Evolutionary conservation across 2,329 filamentous ascomycete genomes (phyloP), one percentile per base, ranked within the genome.

Genomic region (Cyclaneusma minus): DNA sequence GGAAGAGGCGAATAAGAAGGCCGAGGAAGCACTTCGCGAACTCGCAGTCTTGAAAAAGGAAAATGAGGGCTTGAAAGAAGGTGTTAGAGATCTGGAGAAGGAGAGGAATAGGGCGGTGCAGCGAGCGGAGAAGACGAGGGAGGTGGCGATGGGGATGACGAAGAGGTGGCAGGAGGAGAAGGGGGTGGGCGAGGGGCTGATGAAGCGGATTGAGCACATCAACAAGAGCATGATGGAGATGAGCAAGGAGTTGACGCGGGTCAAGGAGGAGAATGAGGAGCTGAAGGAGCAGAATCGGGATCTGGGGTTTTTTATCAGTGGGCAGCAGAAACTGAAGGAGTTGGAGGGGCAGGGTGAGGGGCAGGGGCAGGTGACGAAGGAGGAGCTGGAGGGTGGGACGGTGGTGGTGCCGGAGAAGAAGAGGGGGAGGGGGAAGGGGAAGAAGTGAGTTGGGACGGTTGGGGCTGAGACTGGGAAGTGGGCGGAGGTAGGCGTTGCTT

Each of bases 221-320:
- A 70, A 76, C 33, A 57, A 58, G 21, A 72, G 81, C 39, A 54
- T 74, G 6, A 61, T 64, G 30, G 56, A 37, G 12, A 50, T 82
- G 11, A 59, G 64, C 21, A 59, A 58, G 32, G 63, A 76, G 45
- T 50, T 74, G 2, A 58, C 59, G 14, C 59, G 58, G 21, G 51
- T 79, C 4, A 66, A 65, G 39, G 45, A 40, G 9, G 69, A 83
- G 49, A 77, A 80, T 37, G 62, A 57, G 20, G 83, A 92, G 38
- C 53, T 93, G 22, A 69, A 73, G 37, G 84, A 92, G 48, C 78
- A 84, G 62, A 92, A 93, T 45, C 67, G 79, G 9, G 87, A 94
- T 47, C 48, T 94, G 46, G 73, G 64, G 26, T 85, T 92, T 63
- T 92, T 87, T 44, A 87, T 94, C 32, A 80, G 72, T 12, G 78